These are phyloP conservation scores for Colletotrichum incanum DNA, from an alignment of 2,329 filamentous ascomycete genomes.

Conservation along the genomic window DNA sequence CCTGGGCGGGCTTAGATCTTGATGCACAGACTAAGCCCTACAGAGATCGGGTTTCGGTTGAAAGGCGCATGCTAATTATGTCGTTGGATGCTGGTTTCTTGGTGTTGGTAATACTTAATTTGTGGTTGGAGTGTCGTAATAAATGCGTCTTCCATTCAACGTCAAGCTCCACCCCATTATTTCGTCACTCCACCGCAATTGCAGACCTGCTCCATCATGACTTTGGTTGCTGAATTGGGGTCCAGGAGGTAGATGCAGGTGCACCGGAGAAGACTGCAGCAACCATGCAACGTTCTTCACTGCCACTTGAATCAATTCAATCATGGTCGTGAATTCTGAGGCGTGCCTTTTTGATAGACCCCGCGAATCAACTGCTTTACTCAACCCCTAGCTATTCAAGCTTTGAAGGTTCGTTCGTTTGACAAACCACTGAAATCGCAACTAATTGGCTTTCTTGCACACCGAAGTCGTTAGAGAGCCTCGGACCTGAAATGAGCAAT, in stretches of 20 bases:
- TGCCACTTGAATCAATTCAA: background rate
- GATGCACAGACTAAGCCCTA: constrained; percentile 14
- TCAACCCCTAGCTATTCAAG: too few relatives aligned
- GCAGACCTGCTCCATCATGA: background rate
- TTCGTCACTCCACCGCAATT: background rate
- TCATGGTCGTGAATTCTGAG: too few relatives aligned
- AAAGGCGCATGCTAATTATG: background rate
- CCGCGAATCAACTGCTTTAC: too few relatives aligned
- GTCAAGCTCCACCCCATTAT: background rate
- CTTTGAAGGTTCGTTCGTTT: too few relatives aligned
- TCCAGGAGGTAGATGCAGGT: too few relatives aligned
- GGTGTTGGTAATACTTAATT: background rate
- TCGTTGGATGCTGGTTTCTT: background rate
- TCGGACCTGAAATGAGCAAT: too few relatives aligned
- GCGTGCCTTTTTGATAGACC: too few relatives aligned
- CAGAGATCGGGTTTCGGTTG: background rate
- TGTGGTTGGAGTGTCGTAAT: constrained; percentile 22
- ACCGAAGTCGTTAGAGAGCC: too few relatives aligned
- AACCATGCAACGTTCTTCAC: background rate
- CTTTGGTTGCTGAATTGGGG: background rate
- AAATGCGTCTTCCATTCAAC: constrained; percentile 13
- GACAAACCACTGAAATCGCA: too few relatives aligned
- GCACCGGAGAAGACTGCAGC: background rate
- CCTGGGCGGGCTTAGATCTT: background rate
- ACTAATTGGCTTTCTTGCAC: too few relatives aligned